These are phyloP conservation scores for Salicornia ramosissima DNA, from an alignment of 148 eudicot species.

Conservation along the genomic window DNA sequence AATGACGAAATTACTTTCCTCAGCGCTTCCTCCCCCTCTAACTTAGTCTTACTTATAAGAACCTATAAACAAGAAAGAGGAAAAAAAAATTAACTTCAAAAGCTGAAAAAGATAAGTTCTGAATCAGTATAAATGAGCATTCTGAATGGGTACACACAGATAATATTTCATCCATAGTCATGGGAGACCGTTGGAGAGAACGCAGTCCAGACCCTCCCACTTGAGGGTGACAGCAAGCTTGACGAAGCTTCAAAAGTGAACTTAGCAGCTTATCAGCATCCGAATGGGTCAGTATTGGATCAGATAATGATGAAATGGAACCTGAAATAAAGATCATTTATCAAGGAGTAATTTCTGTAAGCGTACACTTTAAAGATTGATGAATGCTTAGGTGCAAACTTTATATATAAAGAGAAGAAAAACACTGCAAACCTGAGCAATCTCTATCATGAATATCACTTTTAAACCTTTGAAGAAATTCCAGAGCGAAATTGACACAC, in stretches of 20 bases:
- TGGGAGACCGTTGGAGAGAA: constrained; percentile 82
- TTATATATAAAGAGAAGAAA: neutral
- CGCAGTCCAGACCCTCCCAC: constrained; percentile 94
- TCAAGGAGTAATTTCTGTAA: neutral
- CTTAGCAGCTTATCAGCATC: constrained; percentile 87
- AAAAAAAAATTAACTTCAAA: neutral
- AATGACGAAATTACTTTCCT: constrained; percentile 76
- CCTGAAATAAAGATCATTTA: constrained; percentile 35
- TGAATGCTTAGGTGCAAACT: neutral
- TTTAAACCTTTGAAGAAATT: constrained; percentile 67
- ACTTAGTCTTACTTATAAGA: constrained; percentile 85
- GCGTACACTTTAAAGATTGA: constrained; percentile 1
- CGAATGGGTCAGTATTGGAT: constrained; percentile 51
- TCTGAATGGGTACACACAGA: constrained; percentile 39
- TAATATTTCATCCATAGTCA: constrained; percentile 96
- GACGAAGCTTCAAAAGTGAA: constrained; percentile 95
- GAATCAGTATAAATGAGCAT: neutral
- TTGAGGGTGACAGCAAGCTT: constrained; percentile 99
- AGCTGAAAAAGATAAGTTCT: neutral
- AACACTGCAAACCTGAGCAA: constrained; percentile 44
- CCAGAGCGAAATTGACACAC: constrained; percentile 68
- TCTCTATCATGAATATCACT: constrained; percentile 34
- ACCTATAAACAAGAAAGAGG: no score
- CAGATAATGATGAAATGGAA: constrained; percentile 40
- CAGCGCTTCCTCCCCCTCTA: constrained; percentile 93